A percentile compares a stretch with the other conserved stretches of the same genome.
These are phyloP conservation scores for Candida pini DNA, from an alignment of 805 yeast species.

Conservation along the genomic window DNA sequence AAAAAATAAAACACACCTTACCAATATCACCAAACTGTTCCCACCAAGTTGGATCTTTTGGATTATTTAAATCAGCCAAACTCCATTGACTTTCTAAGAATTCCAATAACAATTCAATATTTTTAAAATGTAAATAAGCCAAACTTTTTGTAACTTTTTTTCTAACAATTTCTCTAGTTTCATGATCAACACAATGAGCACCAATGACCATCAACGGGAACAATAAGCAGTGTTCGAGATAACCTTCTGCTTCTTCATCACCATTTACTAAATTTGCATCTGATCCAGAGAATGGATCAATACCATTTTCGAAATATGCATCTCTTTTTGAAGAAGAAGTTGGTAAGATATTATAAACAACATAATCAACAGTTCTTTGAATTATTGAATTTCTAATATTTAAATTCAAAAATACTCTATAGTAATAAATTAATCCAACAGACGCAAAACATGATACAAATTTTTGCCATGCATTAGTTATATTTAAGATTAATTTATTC, in stretches of 20 bases:
- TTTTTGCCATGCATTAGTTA: conserved; percentile 12
- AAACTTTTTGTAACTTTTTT: conserved; percentile 9
- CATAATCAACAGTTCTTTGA: conserved; percentile 13
- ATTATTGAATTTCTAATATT: conserved; percentile 7
- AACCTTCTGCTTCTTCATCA: not conserved
- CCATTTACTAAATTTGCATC: not conserved
- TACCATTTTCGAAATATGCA: not conserved
- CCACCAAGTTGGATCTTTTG: conserved; percentile 8
- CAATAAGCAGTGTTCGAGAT: conserved; percentile 22
- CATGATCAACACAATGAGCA: conserved; percentile 11
- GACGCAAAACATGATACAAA: conserved; percentile 21
- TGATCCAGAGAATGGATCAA: not conserved
- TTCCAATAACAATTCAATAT: conserved; percentile 10
- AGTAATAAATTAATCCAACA: conserved; percentile 19
- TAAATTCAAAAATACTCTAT: conserved; percentile 12
- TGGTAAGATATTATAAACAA: conserved; percentile 7
- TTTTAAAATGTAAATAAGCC: conserved; percentile 18
- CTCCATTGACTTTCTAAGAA: conserved; percentile 18
- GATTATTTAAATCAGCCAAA: not conserved
- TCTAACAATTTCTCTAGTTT: conserved; percentile 12
- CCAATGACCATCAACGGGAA: conserved; percentile 24
- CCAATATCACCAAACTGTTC: conserved; percentile 13
- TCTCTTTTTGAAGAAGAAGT: conserved; percentile 1
- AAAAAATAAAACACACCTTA: conserved; percentile 12
- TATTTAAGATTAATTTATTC: not conserved